Evolutionary conservation across 306 rosid species (phyloP), one percentile per base, ranked within the genome.

Genomic region (Castanospermum australe): DNA sequence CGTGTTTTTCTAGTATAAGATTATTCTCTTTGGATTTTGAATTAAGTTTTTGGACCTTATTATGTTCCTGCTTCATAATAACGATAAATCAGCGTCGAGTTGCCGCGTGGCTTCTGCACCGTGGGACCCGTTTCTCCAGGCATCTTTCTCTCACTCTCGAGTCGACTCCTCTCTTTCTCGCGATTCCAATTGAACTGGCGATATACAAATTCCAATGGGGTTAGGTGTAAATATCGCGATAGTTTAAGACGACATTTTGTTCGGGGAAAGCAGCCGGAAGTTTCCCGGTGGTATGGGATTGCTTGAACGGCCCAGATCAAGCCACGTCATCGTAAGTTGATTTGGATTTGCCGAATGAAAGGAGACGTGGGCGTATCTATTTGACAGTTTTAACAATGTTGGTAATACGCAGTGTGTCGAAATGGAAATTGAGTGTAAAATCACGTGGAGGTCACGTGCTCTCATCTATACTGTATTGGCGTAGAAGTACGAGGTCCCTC

Each of bases 61-160:
- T 0, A 20, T 0, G 32, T 24, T 11, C 25, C 64, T 32, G 67
- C 44, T 32, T 33, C 67, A 8, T 28, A 17, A 1, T 14, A 6
- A 73, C 59, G 54, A 41, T 35, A 45, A 65, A 80, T 79, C 93
- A 15, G 84, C 84, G 88, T 86, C 94, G 90, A 73, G 86, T 85
- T 54, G 97, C 97, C 94, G 91, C 97, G 91, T 86, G 94, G 85
- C 66, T 39, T 6, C 22, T 9, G 0, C 3, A 0, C 0, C 6
- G 76, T 51, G 81, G 89, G 86, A 8, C 79, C 79, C 54, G 2
- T 28, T 21, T 54, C 35, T 0, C 11, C 36, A 50, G 17, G 28
- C 4, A 20, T 13, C 4, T 28, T n/a, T 30, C 12, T 38, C 5
- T 39, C 28, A 8, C 7, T 33, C 50, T 33, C 52, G 18, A 57